These are phyloP conservation scores for Brassica balearica DNA, from an alignment of 441 rosid species.

Conservation along the genomic window DNA sequence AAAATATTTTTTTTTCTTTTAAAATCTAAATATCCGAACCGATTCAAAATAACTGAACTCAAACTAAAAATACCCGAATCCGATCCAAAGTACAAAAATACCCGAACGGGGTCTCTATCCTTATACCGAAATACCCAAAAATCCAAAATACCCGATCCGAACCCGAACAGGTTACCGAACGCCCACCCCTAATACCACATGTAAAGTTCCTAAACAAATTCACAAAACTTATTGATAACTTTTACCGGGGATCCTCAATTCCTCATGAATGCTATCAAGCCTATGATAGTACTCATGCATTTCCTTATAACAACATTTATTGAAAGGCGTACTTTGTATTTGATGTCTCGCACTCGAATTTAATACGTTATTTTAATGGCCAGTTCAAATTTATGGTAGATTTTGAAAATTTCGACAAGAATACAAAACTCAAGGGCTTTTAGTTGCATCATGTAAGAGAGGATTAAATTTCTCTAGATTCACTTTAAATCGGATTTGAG, in stretches of 20 bases:
- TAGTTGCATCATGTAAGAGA: constrained; percentile 7
- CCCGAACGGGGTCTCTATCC: too few species aligned
- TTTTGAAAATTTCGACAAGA: constrained; percentile 10
- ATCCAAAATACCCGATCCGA: too few species aligned
- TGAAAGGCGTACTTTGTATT: constrained; percentile 27
- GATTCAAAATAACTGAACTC: too few species aligned
- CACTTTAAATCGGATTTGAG: constrained; percentile 15
- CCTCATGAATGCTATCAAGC: constrained; percentile 17
- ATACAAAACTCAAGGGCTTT: not conserved
- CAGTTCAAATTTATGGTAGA: constrained; percentile 17
- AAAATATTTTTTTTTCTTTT: too few species aligned
- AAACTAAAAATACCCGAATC: too few species aligned
- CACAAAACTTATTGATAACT: not conserved
- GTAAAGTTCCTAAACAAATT: not conserved
- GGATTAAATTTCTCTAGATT: constrained; percentile 10
- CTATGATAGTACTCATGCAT: not conserved
- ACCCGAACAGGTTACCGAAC: too few species aligned
- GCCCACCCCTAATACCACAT: not conserved
- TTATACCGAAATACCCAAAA: too few species aligned
- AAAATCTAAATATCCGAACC: too few species aligned
- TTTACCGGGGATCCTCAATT: not conserved
- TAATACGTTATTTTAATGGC: constrained; percentile 14
- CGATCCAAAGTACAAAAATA: too few species aligned
- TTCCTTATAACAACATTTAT: constrained; percentile 25
- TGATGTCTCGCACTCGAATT: constrained; percentile 33